phyloP scores from a whole-genome alignment of 1,139 yeast species.

The Candida sanyaensis region DNA sequence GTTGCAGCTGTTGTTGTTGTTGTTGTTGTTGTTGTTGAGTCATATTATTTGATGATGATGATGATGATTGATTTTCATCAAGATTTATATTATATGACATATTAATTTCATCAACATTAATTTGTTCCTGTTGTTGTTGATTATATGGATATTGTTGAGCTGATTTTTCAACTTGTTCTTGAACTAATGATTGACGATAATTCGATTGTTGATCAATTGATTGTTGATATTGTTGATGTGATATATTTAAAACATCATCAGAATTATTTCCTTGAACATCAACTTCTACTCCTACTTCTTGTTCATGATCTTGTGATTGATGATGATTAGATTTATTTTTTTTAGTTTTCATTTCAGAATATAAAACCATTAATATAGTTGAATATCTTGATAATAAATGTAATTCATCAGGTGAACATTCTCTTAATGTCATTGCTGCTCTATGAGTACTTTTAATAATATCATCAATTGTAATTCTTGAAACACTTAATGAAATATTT shows the following conservation, averaged over 20 bases:
- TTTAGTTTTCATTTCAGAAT: conserved; percentile 67
- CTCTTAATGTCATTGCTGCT: conserved; percentile 74
- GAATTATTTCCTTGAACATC: neutral
- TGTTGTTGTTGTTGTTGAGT: conserved; percentile 1
- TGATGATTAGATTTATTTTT: conserved; percentile 7
- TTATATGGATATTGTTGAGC: neutral
- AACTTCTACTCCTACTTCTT: neutral
- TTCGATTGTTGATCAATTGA: neutral
- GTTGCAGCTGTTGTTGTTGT: neutral
- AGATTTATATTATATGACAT: neutral
- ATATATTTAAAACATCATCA: too few species aligned
- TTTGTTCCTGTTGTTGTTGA: neutral
- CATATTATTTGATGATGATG: neutral
- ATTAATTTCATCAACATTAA: neutral
- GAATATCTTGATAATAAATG: conserved; percentile 84
- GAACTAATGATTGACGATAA: neutral
- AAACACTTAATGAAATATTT: conserved; percentile 45
- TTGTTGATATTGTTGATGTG: neutral
- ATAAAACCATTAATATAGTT: conserved; percentile 73
- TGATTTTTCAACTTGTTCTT: neutral
- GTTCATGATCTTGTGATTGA: neutral
- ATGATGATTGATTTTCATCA: too few species aligned
- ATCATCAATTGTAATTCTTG: conserved; percentile 70
- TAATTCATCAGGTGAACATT: conserved; percentile 86
- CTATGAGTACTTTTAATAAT: conserved; percentile 66